Evolutionary conservation across 257 asterid species (phyloP), one percentile per base, ranked within the genome.

Genomic region (Solanum bulbocastanum): DNA sequence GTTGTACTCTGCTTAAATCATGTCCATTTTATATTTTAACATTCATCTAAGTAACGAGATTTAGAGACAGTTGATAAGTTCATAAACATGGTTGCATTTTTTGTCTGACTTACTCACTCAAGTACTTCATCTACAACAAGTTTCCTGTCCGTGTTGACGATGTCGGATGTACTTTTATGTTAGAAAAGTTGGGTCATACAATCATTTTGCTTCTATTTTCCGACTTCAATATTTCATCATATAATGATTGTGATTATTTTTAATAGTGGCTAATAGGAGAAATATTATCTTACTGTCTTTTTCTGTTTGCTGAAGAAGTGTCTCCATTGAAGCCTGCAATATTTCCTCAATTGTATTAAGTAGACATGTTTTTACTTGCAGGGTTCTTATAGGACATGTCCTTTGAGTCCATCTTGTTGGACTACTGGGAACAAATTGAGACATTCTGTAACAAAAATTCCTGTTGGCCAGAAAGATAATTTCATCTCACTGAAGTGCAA

Each of bases 311-410:
- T 25, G 71, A 86, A 49, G 18, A 15, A 62, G 69, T 6, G n/a
- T 46, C 18, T 86, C 87, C 13, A 65, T 71, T 72, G 37, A 75
- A 23, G 36, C 68, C 65, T 42, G 60, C 16, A 10, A 16, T 10
- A 16, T 10, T 46, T 83, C 36, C 25, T 58, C 46, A 72, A 42
- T 22, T n/a, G 25, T 32, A n/a, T 85, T 78, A 44, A 83, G 33
- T 32, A 36, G 36, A 16, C 36, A 89, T 30, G 46, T 32, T 32
- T 68, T 62, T 66, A 15, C 39, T 39, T 66, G 89, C 87, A 88
- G 92, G 88, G 90, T 90, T 87, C 91, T 78, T 86, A 87, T 86
- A 83, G 76, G 78, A 12, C 89, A 82, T 76, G 78, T 62, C 85
- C 86, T 3, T 73, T 65, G 32, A 40, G 83, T 78, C 44, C 87